Conservation (phyloP, 1,284 basidiomycete genomes). For the Ceratorhiza oryzae-sativae region DNA sequence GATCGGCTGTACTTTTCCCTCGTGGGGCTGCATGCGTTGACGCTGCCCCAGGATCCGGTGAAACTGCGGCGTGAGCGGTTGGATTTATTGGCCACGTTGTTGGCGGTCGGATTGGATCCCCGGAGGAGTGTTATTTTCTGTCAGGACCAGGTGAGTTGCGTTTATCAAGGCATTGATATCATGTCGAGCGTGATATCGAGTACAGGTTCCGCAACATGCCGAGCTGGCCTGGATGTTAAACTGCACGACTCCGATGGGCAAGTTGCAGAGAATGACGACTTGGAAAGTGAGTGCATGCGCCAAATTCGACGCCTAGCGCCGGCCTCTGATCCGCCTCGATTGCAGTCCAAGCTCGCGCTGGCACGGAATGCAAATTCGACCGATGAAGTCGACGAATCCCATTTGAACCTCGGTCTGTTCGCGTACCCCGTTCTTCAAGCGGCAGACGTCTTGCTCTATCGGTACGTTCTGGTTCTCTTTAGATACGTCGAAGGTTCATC, state of each 20-base stretch:
- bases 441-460: constrained; percentile 89
- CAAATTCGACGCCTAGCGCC: background rate
- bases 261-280: constrained; percentile 88
- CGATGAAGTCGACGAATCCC: constrained; percentile 79
- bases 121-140: constrained; percentile 80
- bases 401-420: constrained; percentile 84
- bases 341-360: constrained; percentile 75
- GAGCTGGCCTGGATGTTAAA: constrained; percentile 93
- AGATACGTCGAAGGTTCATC: constrained; percentile 9
- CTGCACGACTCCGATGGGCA: constrained; percentile 84
- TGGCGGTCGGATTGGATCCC: constrained; percentile 88
- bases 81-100: constrained; percentile 82
- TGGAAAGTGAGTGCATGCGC: constrained; percentile 75
- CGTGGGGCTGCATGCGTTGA: constrained; percentile 92
- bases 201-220: constrained; percentile 80
- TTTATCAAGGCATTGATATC: background rate
- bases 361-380: constrained; percentile 76
- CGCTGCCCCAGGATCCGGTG: constrained; percentile 83
- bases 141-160: constrained; percentile 80
- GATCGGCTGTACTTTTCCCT: constrained; percentile 84
- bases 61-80: constrained; percentile 67
- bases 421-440: constrained; percentile 95
- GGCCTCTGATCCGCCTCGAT: background rate
- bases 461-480: constrained; percentile 54
- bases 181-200: background rate